These are phyloP conservation scores for Magnusiomyces starmeri DNA, from an alignment of 1,139 yeast species.

Conservation along the genomic window DNA sequence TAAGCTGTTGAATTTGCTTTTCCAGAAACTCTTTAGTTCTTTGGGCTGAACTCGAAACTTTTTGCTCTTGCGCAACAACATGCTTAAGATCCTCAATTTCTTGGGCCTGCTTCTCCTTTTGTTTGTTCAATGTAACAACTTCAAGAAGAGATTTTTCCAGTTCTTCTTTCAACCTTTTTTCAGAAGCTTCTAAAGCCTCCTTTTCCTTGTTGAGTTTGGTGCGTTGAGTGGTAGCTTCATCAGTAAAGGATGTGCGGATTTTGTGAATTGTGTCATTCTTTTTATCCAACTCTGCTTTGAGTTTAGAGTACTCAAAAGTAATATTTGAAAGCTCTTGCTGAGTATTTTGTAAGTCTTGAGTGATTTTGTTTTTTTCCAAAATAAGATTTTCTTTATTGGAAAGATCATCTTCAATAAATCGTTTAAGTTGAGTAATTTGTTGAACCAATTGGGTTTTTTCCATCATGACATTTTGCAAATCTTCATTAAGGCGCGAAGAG, in stretches of 20 bases:
- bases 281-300: conserved; percentile 22
- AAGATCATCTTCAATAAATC: conserved; percentile 21
- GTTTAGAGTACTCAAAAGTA: conserved; percentile 27
- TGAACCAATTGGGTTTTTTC: conserved; percentile 15
- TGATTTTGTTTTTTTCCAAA: conserved; percentile 27
- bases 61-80: conserved; percentile 28
- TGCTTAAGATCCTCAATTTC: conserved; percentile 61
- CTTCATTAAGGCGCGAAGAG: conserved; percentile 12
- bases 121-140: conserved; percentile 23
- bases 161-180: conserved; percentile 32
- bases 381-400: conserved; percentile 21
- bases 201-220: conserved; percentile 31
- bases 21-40: conserved; percentile 22
- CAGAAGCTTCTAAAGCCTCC: conserved; percentile 38
- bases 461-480: conserved; percentile 9
- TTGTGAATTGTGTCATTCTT: conserved; percentile 33
- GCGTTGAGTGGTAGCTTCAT: conserved; percentile 41
- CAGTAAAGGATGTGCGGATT: conserved; percentile 32
- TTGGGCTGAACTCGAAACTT: conserved; percentile 25
- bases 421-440: conserved; percentile 22
- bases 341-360: conserved; percentile 22
- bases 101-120: conserved; percentile 61
- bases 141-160: conserved; percentile 23
- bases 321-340: conserved; percentile 20
- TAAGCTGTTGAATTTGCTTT: conserved; percentile 22